These are phyloP conservation scores for Salix udensis DNA, from an alignment of 345 rosid genomes.

Conservation along the genomic window DNA sequence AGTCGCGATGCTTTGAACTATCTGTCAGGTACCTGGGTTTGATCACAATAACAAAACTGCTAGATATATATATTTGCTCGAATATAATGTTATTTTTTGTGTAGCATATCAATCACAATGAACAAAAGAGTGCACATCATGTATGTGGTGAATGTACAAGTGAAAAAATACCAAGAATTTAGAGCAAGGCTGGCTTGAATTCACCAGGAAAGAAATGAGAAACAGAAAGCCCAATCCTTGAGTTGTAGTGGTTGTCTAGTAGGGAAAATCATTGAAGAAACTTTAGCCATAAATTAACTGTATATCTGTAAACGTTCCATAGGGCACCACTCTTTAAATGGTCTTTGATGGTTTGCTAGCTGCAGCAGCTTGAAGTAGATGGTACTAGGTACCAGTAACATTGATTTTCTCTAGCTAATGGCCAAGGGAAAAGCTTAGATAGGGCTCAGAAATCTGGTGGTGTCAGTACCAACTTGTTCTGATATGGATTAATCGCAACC, in stretches of 20 bases:
- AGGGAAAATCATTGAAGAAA: neutral
- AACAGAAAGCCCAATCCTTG: neutral
- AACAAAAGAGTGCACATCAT: neutral
- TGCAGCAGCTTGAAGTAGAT: too few species aligned
- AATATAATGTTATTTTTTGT: neutral
- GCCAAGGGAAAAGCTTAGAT: too few species aligned
- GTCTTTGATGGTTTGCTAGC: neutral
- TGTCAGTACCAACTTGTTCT: too few species aligned
- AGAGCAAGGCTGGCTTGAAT: neutral
- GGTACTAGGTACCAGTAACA: too few species aligned
- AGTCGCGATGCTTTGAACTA: neutral
- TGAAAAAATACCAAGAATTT: neutral
- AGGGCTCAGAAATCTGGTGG: too few species aligned
- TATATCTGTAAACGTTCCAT: neutral
- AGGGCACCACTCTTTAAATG: neutral
- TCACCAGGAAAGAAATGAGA: neutral
- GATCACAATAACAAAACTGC: neutral
- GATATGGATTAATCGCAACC: too few species aligned
- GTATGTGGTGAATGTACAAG: neutral
- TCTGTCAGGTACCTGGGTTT: neutral
- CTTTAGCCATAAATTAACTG: neutral
- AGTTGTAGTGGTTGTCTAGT: neutral
- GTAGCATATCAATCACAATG: neutral
- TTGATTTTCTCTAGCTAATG: too few species aligned
- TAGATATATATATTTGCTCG: neutral